A percentile compares a stretch with the other conserved stretches of the same genome.
Conservation (phyloP, 768 basidiomycete genomes). For the Sarcodon aspratus region DNA sequence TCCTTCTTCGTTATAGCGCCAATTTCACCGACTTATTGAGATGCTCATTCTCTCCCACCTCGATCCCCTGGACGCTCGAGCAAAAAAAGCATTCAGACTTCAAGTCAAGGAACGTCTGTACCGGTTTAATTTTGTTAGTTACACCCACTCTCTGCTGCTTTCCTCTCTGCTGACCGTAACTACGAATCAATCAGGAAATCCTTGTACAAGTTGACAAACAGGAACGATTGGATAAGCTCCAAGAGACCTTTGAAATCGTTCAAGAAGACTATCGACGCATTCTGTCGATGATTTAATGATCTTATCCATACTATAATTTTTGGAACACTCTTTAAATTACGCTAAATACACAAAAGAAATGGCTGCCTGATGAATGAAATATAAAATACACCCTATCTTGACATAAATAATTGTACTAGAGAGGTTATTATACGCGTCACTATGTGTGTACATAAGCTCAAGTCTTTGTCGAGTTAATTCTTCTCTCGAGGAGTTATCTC, state of each 20-base stretch:
- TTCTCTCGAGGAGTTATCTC: no score
- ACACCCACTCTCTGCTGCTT: neutral
- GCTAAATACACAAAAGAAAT: no score
- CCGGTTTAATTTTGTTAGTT: constrained; percentile 85
- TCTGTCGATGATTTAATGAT: constrained; percentile 35
- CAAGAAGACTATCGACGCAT: constrained; percentile 79
- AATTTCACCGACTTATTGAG: constrained; percentile 86
- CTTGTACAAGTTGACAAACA: constrained; percentile 79
- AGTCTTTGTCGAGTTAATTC: no score
- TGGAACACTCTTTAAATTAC: neutral
- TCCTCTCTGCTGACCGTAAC: neutral
- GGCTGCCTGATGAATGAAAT: no score
- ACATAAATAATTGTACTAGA: no score
- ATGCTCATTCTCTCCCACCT: constrained; percentile 64
- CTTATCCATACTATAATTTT: constrained; percentile 1
- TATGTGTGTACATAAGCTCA: no score
- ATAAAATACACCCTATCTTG: no score
- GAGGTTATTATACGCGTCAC: no score
- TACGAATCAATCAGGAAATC: constrained; percentile 46
- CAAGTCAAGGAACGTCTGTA: constrained; percentile 94
- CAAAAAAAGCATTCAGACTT: constrained; percentile 60
- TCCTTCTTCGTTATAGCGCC: constrained; percentile 43
- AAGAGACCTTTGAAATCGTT: constrained; percentile 87
- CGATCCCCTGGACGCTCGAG: constrained; percentile 44
- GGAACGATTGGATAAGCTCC: constrained; percentile 80